Evolutionary conservation across 345 rosid genomes (phyloP), one percentile per base, ranked within the genome.

Genomic region (Eucalyptus viminalis): DNA sequence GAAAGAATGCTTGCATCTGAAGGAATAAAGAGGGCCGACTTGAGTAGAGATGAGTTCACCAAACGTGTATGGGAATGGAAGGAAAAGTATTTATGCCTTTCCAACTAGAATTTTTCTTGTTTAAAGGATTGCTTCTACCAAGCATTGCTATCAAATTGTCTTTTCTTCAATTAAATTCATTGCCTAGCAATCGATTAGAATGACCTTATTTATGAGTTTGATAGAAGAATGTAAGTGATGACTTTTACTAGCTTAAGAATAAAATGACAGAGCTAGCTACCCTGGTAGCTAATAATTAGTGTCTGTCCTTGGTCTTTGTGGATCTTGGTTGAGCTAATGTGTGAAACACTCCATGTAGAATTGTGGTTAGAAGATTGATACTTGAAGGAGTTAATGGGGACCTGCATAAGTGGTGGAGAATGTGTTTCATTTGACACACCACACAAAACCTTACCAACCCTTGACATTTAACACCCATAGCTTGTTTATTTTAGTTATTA

Each of bases 11-110:
- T 97, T 92, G 97, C 96, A 81, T 94, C 96, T 90, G 98, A 97
- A 95, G 99, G 99, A 89, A 93, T 95, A 89, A 95, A 95, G 92
- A 95, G 99, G 94, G 93, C 88, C 58, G 97, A 97, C 47, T 85
- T 97, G 92, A 93, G 96, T 87, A 94, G 99, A 93, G 98, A 96
- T 80, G 98, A 97, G 92, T 97, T 97, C 94, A 93, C 94, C 67
- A 94, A 94, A 93, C 94, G 95, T 94, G 98, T 97, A 89, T 97
- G 99, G 99, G 97, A 97, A 89, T 97, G 99, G 99, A 97, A 97
- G 91, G 97, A 95, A 89, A 97, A 97, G 99, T 97, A 97, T 90
- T 90, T 87, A 90, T 91, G 89, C 88, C 88, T 86, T 83, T 44
- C 88, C 87, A 86, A 43, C 65, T 60, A 60, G 6, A 62, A 54